These are phyloP conservation scores for Rhizodiscina lignyota DNA, from an alignment of 495 filamentous ascomycete species.

Conservation along the genomic window DNA sequence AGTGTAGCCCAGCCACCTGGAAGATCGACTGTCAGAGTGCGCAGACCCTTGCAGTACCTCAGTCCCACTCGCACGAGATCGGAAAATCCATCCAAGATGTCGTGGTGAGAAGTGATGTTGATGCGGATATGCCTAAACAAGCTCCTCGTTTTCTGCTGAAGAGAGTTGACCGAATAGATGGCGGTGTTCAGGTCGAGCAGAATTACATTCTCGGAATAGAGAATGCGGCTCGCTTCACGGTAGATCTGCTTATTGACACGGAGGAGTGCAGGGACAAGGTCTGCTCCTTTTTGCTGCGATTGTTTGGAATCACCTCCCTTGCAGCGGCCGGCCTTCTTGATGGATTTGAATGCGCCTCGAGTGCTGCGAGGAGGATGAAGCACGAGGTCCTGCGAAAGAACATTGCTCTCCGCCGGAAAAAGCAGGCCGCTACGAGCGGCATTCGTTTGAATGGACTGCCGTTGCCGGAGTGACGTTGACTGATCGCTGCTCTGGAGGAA, in stretches of 20 bases:
- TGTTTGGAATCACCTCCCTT: too few species aligned
- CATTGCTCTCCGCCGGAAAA: too few species aligned
- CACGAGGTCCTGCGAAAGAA: too few species aligned
- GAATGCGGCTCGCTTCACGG: conserved; percentile 17
- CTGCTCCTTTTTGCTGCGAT: too few species aligned
- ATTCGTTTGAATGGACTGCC: too few species aligned
- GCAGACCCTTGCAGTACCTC: conserved; percentile 18
- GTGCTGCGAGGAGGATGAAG: too few species aligned
- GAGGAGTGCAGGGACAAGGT: conserved; percentile 6
- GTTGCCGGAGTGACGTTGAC: too few species aligned
- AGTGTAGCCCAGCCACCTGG: conserved; percentile 4
- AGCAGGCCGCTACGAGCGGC: too few species aligned
- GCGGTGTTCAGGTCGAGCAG: conserved; percentile 12
- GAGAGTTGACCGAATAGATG: conserved; percentile 5
- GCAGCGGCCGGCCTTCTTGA: too few species aligned
- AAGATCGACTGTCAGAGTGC: conserved; percentile 15
- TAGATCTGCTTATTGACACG: conserved; percentile 11
- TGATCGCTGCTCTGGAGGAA: too few species aligned
- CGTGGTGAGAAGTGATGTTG: conserved; percentile 15
- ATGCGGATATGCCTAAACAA: conserved; percentile 15
- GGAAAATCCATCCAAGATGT: conserved; percentile 17
- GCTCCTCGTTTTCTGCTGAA: conserved; percentile 17
- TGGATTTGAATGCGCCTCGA: too few species aligned
- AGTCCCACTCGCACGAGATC: conserved; percentile 17
- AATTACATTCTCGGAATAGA: conserved; percentile 18